These are phyloP conservation scores for Geotrichum australiense DNA, from an alignment of 1,139 yeast genomes.

Conservation along the genomic window DNA sequence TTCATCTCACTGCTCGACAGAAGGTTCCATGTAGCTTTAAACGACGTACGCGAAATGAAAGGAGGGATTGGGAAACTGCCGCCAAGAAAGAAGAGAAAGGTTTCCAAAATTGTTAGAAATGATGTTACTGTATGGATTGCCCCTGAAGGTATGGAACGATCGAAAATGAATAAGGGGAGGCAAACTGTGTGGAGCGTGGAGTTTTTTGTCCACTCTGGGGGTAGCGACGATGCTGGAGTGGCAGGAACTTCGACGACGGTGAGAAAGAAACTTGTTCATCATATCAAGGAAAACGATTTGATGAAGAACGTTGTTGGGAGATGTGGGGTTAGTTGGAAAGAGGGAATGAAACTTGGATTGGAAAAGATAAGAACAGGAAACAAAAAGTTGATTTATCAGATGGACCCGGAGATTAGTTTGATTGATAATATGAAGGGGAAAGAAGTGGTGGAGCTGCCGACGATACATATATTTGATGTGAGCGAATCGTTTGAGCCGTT, in stretches of 20 bases:
- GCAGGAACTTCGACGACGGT: too few species aligned
- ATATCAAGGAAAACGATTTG: too few species aligned
- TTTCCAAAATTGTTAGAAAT: conserved; percentile 29
- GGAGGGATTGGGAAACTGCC: too few species aligned
- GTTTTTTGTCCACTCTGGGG: conserved; percentile 68
- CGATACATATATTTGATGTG: conserved; percentile 43
- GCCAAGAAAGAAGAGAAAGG: conserved; percentile 7
- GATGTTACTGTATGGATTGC: conserved; percentile 48
- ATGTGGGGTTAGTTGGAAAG: too few species aligned
- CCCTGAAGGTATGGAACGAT: conserved; percentile 75
- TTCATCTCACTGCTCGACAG: conserved; percentile 61
- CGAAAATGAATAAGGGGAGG: conserved; percentile 59
- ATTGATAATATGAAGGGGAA: conserved; percentile 47
- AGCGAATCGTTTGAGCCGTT: conserved; percentile 20
- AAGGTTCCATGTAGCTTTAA: conserved; percentile 36
- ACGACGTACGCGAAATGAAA: conserved; percentile 15
- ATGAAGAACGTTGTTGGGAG: too few species aligned
- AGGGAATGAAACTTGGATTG: too few species aligned
- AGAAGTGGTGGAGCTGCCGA: conserved; percentile 72
- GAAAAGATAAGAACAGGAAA: too few species aligned
- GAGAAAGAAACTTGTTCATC: too few species aligned
- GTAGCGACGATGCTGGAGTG: too few species aligned
- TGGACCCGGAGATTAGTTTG: conserved; percentile 27
- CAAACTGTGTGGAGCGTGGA: conserved; percentile 60
- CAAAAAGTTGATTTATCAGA: too few species aligned